Percentiles rank a stretch among this genome's conserved stretches.
These are phyloP conservation scores for Gigaspora rosea DNA, from an alignment of 192 early-diverging fungal species.

Conservation along the genomic window DNA sequence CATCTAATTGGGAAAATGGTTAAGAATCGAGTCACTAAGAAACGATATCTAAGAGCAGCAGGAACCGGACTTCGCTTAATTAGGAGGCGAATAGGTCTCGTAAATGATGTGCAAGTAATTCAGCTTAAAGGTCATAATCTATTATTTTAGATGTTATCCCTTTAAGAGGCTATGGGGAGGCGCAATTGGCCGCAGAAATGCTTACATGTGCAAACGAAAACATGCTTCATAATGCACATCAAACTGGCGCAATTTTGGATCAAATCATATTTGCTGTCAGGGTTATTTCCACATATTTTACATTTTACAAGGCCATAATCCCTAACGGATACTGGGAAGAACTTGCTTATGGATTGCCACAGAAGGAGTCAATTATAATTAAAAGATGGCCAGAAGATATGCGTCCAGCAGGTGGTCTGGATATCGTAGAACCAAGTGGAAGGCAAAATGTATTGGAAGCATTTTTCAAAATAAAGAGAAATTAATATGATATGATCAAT, in stretches of 20 bases:
- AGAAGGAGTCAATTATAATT: conserved; percentile 11
- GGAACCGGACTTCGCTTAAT: too few species aligned
- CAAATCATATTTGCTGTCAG: conserved; percentile 7
- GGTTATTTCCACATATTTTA: not conserved
- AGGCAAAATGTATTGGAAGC: conserved; percentile 8
- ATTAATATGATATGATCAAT: too few species aligned
- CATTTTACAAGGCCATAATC: too few species aligned
- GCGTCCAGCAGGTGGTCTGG: not conserved
- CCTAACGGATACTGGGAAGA: not conserved
- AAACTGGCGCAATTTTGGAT: not conserved
- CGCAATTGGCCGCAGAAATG: not conserved
- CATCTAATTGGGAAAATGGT: too few species aligned
- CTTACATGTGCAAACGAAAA: conserved; percentile 12
- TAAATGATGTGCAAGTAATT: too few species aligned
- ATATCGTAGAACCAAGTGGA: not conserved
- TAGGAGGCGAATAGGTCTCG: too few species aligned
- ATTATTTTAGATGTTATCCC: too few species aligned
- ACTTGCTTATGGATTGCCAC: conserved; percentile 4
- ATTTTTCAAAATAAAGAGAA: not conserved
- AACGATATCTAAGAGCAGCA: too few species aligned
- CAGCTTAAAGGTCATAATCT: too few species aligned
- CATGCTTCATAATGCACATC: conserved; percentile 2
- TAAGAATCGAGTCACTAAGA: too few species aligned
- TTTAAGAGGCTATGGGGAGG: not conserved
- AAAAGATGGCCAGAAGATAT: conserved; percentile 18